Evolutionary conservation across 768 basidiomycete genomes (phyloP), one percentile per base, ranked within the genome.

Genomic region (Tricholoma saponaceum): DNA sequence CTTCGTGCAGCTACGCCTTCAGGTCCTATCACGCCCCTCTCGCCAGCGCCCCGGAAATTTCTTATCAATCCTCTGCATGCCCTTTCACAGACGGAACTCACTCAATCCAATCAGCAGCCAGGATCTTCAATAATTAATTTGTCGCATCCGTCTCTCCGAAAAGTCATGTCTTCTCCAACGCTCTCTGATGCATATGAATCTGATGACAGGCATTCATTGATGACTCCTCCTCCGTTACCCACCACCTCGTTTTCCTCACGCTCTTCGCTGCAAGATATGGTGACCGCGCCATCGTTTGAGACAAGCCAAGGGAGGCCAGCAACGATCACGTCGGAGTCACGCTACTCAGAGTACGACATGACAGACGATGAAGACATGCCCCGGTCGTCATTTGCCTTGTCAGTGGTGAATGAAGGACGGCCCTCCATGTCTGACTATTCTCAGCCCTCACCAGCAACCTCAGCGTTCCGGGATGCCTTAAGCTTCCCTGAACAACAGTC

Each of bases 401-500:
- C 85, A 22, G 68, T 80, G 3, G 61, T 67, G 61, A 26, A 41
- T 20, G 78, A 70, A 16, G 78, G 75, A 60, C 77, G 85, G 39
- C 81, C 75, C 3, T 87, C 88, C 18, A 61, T 85, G 26, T 89
- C 87, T 12, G 82, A 84, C 54, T 86, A 87, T 67, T 85, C 87
- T 9, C 83, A 84, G 60, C 77, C 81, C 4, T 91, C 89, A 9
- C 90, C 89, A 1, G 88, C 89, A 3, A 84, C 79, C 5, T 90
- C 89, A n/a, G 87, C 86, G n/a, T 92, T 92, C 72, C 82, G 83
- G 25, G 87, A 89, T 62, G 82, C 78, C 14, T 67, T 82, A 41
- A 77, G 74, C 49, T 68, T 62, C 23, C 64, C 65, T 30, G 57
- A 60, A 39, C 55, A 63, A 56, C 61, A 60, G 35, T 67, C 69